These are phyloP conservation scores for Fusarium falciforme DNA, from an alignment of 2,329 filamentous ascomycete species.

Conservation along the genomic window DNA sequence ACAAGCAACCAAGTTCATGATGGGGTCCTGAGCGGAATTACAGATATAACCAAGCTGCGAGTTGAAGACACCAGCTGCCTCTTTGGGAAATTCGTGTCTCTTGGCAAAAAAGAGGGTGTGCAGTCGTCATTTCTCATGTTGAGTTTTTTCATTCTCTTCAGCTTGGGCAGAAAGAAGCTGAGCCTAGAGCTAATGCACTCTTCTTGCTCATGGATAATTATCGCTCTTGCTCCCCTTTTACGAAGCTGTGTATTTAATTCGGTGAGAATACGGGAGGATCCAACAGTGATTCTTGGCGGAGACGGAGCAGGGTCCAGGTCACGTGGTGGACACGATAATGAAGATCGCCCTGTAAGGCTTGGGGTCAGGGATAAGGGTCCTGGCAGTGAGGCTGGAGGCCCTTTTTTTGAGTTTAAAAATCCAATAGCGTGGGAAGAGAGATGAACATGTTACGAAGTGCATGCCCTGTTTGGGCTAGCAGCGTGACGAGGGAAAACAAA, in stretches of 20 bases:
- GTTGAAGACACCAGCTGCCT: background rate
- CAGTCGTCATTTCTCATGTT: constrained; percentile 3
- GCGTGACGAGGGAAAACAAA: background rate
- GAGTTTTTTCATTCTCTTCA: constrained; percentile 12
- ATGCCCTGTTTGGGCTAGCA: constrained; percentile 15
- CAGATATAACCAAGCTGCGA: constrained; percentile 4
- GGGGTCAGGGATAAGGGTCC: background rate
- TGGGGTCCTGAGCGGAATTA: constrained; percentile 21
- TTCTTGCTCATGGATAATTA: background rate
- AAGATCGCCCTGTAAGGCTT: constrained; percentile 4
- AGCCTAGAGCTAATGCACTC: background rate
- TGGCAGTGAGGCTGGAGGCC: background rate
- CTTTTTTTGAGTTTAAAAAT: background rate
- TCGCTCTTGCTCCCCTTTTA: background rate
- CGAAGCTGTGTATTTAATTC: background rate
- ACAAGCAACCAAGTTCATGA: background rate
- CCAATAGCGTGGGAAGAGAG: background rate
- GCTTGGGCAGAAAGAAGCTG: constrained; percentile 28
- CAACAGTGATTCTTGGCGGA: background rate
- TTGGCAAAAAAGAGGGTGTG: constrained; percentile 5
- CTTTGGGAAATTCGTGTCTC: constrained; percentile 36
- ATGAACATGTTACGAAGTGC: background rate
- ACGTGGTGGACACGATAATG: background rate
- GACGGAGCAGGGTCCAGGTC: background rate
- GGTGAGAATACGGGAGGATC: background rate